Percentiles rank a stretch among this genome's conserved stretches.
Evolutionary conservation across 768 basidiomycete species (phyloP).

Genomic region (Phaeotremella skinneri): DNA sequence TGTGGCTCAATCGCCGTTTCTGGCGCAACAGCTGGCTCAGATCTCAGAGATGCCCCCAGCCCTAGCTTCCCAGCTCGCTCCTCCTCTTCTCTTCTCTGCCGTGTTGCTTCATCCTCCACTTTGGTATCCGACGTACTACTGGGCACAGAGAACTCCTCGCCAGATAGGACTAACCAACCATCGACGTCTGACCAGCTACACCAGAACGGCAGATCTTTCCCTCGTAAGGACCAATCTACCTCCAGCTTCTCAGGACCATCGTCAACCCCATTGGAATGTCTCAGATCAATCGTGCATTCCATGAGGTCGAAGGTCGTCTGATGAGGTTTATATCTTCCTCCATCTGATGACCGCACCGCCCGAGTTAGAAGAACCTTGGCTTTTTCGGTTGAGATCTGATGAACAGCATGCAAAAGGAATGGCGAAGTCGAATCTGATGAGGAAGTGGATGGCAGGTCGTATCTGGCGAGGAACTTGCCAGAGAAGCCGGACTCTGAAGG

Average conservation of each 20-base stretch:
- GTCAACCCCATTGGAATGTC: slow-evolving; percentile 12
- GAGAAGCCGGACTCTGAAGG: slow-evolving; percentile 9
- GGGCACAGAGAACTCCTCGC: slow-evolving; percentile 18
- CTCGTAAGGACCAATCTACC: slow-evolving; percentile 32
- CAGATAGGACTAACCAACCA: slow-evolving; percentile 36
- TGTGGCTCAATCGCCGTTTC: slow-evolving; percentile 1
- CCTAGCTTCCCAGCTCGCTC: slow-evolving; percentile 24
- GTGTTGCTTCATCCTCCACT: slow-evolving; percentile 12
- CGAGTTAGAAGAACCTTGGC: slow-evolving; percentile 25
- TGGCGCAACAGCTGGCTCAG: background rate
- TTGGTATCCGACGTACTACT: background rate
- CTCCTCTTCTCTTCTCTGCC: slow-evolving; percentile 18
- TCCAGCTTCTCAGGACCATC: slow-evolving; percentile 7
- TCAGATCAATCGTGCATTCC: slow-evolving; percentile 27
- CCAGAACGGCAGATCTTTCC: slow-evolving; percentile 41
- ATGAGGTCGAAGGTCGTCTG: slow-evolving; percentile 35
- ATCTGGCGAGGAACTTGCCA: slow-evolving; percentile 26
- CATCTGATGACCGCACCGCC: slow-evolving; percentile 11
- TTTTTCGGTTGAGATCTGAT: slow-evolving; percentile 10
- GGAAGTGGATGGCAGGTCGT: slow-evolving; percentile 17
- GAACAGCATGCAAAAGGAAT: slow-evolving; percentile 29
- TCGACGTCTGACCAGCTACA: slow-evolving; percentile 18
- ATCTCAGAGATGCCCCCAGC: slow-evolving; percentile 21
- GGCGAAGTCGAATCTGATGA: slow-evolving; percentile 15
- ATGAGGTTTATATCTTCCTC: slow-evolving; percentile 5